Evolutionary conservation across 129 eudicot genomes (phyloP).

Genomic region (Ambrosia artemisiifolia): DNA sequence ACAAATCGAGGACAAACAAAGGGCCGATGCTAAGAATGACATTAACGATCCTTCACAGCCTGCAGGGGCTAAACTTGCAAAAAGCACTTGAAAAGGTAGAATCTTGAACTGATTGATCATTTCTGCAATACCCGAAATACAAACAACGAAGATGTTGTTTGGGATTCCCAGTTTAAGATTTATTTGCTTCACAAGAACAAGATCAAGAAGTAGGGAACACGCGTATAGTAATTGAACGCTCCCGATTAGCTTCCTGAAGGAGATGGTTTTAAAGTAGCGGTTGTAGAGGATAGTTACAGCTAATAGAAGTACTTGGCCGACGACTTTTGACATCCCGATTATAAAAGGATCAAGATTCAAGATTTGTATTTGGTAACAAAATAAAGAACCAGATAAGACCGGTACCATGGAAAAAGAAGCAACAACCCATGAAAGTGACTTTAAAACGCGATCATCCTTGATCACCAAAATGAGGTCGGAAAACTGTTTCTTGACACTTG

Average conservation of each 20-base stretch:
- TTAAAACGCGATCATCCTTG: slow-evolving; percentile 38
- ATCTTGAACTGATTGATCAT: slow-evolving; percentile 72
- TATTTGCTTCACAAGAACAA: slow-evolving; percentile 64
- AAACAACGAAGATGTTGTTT: slow-evolving; percentile 54
- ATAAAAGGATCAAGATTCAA: slow-evolving; percentile 68
- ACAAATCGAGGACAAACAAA: slow-evolving; percentile 79
- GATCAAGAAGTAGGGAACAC: slow-evolving; percentile 67
- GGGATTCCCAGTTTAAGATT: slow-evolving; percentile 67
- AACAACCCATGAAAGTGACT: slow-evolving; percentile 67
- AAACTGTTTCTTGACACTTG: slow-evolving; percentile 48
- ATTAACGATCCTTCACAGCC: slow-evolving; percentile 93
- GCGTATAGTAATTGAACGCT: slow-evolving; percentile 61
- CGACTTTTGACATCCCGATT: slow-evolving; percentile 80
- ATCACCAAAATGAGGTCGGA: slow-evolving; percentile 61
- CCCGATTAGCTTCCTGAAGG: slow-evolving; percentile 59
- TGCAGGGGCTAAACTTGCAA: slow-evolving; percentile 75
- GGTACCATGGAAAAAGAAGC: slow-evolving; percentile 71
- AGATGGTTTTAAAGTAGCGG: slow-evolving; percentile 52
- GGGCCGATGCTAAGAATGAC: slow-evolving; percentile 77
- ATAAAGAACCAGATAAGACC: slow-evolving; percentile 70
- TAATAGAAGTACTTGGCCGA: slow-evolving; percentile 67
- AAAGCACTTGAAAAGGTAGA: slow-evolving; percentile 77
- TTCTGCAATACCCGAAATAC: slow-evolving; percentile 87
- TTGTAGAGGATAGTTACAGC: slow-evolving; percentile 54
- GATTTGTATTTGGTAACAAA: slow-evolving; percentile 89